Conservation (phyloP, 345 rosid species). For the Bretschneidera sinensis region DNA sequence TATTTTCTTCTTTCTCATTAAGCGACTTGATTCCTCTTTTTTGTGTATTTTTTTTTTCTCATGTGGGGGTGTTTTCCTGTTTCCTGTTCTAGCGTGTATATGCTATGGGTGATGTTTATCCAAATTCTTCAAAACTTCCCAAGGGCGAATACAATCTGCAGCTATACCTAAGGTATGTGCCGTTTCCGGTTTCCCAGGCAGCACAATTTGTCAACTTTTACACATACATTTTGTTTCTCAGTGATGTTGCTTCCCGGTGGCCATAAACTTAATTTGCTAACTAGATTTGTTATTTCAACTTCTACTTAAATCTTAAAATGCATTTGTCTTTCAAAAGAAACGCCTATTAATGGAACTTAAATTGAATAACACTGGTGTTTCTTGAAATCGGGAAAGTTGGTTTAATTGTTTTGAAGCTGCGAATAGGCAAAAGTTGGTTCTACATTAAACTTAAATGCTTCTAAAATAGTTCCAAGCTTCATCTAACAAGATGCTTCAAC, state of each 20-base stretch:
- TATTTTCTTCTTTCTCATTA: no score
- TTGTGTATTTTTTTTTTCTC: neutral
- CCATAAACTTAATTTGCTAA: no score
- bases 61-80: neutral
- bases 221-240: no score
- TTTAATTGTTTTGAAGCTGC: no score
- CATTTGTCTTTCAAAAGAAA: conserved; percentile 3
- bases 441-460: conserved; percentile 1
- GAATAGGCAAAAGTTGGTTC: no score
- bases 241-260: neutral
- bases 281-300: neutral
- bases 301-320: conserved; percentile 3
- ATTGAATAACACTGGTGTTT: neutral
- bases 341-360: no score
- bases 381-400: conserved; percentile 3
- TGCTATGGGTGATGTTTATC: conserved; percentile 89
- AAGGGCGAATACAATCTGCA: conserved; percentile 90
- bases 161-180: conserved; percentile 73
- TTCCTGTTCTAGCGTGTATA: conserved; percentile 59
- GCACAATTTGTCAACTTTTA: no score
- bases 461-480: neutral
- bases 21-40: no score
- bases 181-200: no score
- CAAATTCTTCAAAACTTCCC: conserved; percentile 69
- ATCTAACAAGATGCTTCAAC: conserved; percentile 10